Evolutionary conservation across 192 early-diverging fungal species (phyloP), one percentile per base, ranked within the genome.

Genomic region (Coemansia sp.): DNA sequence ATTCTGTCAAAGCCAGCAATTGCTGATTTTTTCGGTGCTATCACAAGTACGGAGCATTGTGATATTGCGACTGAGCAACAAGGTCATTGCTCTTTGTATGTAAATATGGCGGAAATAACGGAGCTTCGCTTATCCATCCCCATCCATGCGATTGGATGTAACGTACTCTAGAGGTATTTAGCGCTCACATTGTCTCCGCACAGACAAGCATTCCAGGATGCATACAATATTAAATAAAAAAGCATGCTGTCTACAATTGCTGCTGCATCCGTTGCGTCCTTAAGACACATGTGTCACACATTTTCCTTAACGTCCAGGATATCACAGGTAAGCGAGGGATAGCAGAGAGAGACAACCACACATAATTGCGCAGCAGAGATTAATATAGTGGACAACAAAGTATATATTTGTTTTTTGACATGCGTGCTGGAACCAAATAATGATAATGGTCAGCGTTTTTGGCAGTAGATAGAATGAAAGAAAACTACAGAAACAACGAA

Each of bases 381-480:
- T 44, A 19, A 6, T n/a, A n/a, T n/a, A n/a, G 41, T 44, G 17
- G 6, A 44, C 41, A 13, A 25, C 1, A 48, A 22, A 23, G 11
- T n/a, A 33, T 30, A 54, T 29, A 54, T 30, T 54, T 54, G 52
- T 54, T 54, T n/a, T n/a, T n/a, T n/a, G n/a, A n/a, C n/a, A n/a
- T n/a, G n/a, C n/a, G n/a, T n/a, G n/a, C n/a, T n/a, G n/a, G n/a
- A n/a, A n/a, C n/a, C n/a, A n/a, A n/a, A n/a, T n/a, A n/a, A n/a
- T n/a, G n/a, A n/a, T n/a, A n/a, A n/a, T n/a, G n/a, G n/a, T n/a
- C n/a, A n/a, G n/a, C n/a, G n/a, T n/a, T n/a, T 31, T 47, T 38
- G 54, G 37, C 22, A 54, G 52, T 33, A 54, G 30, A 54, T 33
- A 34, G 17, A 33, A 19, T n/a, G 19, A 54, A 29, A 20, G 47